These are phyloP conservation scores for Solanum pennellii DNA, from an alignment of 257 asterid species.

Conservation along the genomic window DNA sequence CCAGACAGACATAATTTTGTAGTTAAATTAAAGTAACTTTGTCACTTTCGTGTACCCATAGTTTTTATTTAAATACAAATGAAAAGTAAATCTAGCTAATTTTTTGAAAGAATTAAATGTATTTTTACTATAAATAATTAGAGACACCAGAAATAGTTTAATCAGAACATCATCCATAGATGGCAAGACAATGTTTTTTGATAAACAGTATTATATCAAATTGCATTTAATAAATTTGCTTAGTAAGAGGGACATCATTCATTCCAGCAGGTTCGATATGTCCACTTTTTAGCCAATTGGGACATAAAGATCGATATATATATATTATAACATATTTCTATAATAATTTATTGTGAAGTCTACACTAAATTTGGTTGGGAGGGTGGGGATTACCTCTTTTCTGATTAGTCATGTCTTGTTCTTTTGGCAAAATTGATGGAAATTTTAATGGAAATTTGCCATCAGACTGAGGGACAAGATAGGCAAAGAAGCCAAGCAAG, in stretches of 20 bases:
- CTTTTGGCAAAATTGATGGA: conserved; percentile 11
- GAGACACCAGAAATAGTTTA: neutral
- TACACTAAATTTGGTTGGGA: neutral
- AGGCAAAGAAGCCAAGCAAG: conserved; percentile 3
- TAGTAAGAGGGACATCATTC: neutral
- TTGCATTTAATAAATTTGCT: neutral
- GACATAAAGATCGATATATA: neutral
- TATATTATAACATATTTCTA: neutral
- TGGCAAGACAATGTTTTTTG: neutral
- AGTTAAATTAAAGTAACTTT: too few species aligned
- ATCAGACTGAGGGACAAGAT: conserved; percentile 14
- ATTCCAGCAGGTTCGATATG: neutral
- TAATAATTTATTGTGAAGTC: neutral
- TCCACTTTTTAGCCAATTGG: conserved; percentile 4
- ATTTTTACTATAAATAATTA: neutral
- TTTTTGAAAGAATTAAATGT: neutral
- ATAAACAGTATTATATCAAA: neutral
- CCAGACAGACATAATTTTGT: too few species aligned
- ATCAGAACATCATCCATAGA: neutral
- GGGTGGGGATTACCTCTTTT: conserved; percentile 8
- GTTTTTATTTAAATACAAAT: neutral
- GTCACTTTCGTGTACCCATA: too few species aligned
- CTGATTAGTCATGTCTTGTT: conserved; percentile 11
- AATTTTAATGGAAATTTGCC: conserved; percentile 1
- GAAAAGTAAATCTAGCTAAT: neutral